Evolutionary conservation across 169 alveolate species (phyloP).

Genomic region (Eimeria maxima): DNA sequence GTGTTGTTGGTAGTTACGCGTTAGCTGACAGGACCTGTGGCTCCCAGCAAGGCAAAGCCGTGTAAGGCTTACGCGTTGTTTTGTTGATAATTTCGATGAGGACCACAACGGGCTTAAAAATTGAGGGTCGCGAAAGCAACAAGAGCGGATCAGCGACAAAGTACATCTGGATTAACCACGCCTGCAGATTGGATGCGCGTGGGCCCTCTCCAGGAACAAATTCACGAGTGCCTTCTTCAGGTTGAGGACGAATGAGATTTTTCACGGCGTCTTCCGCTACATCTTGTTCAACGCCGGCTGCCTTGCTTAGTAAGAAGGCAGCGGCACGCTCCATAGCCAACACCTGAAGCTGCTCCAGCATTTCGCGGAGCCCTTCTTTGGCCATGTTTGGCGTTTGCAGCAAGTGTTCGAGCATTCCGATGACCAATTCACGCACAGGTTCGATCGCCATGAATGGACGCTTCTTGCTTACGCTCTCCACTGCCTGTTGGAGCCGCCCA

Average conservation of each 20-base stretch:
- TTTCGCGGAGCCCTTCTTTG: slow-evolving; percentile 43
- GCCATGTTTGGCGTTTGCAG: slow-evolving; percentile 65
- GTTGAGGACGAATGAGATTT: not conserved
- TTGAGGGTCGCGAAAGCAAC: slow-evolving; percentile 73
- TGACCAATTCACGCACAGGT: slow-evolving; percentile 42
- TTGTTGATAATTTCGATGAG: slow-evolving; percentile 18
- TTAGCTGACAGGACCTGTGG: not conserved
- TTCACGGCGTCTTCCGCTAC: slow-evolving; percentile 11
- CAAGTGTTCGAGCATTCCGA: slow-evolving; percentile 4
- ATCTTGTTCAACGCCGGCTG: slow-evolving; percentile 46
- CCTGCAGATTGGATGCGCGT: slow-evolving; percentile 12
- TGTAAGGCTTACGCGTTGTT: slow-evolving; percentile 9
- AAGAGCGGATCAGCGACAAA: slow-evolving; percentile 56
- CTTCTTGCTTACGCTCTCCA: slow-evolving; percentile 5
- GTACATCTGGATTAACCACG: slow-evolving; percentile 52
- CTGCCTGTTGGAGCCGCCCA: not conserved
- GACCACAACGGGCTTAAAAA: slow-evolving; percentile 37
- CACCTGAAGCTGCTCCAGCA: slow-evolving; percentile 41
- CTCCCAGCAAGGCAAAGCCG: not conserved
- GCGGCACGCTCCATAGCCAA: slow-evolving; percentile 52
- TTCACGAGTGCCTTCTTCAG: not conserved
- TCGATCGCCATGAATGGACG: slow-evolving; percentile 50
- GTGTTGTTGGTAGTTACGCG: not conserved
- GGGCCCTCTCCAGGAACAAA: slow-evolving; percentile 20
- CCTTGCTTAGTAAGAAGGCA: slow-evolving; percentile 51